phyloP scores from a whole-genome alignment of 129 eudicot genomes.

The Artemisia annua region DNA sequence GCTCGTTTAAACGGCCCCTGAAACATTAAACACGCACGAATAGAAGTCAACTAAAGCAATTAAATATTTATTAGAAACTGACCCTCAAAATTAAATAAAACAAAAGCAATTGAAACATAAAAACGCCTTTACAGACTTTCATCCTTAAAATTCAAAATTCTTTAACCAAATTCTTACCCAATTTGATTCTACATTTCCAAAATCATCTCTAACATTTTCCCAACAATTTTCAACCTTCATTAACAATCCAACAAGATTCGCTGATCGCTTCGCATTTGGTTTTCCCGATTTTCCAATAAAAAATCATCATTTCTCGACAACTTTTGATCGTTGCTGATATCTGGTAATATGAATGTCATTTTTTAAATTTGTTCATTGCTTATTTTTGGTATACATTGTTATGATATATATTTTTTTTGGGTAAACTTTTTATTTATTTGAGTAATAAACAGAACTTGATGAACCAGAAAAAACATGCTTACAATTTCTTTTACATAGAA shows the following conservation, averaged over 20 bases:
- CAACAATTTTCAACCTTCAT: not conserved
- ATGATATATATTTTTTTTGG: too few relatives aligned
- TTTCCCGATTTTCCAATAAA: too few relatives aligned
- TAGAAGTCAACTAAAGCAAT: not conserved
- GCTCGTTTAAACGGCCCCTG: not conserved
- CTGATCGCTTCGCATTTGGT: constrained; percentile 29
- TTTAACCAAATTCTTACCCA: constrained; percentile 20
- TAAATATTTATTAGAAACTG: not conserved
- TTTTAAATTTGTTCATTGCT: too few relatives aligned
- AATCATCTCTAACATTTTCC: too few relatives aligned
- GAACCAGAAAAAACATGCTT: too few relatives aligned
- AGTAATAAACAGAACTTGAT: too few relatives aligned
- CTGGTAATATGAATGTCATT: too few relatives aligned
- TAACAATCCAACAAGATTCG: not conserved
- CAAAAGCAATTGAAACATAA: constrained; percentile 2
- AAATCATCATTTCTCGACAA: too few relatives aligned
- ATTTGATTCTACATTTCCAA: constrained; percentile 14
- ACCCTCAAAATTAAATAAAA: not conserved
- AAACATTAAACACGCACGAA: not conserved
- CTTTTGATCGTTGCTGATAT: too few relatives aligned
- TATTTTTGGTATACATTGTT: too few relatives aligned
- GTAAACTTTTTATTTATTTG: too few relatives aligned
- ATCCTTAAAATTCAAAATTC: not conserved
- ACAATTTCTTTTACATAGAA: too few relatives aligned
- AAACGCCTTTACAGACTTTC: constrained; percentile 18